Evolutionary conservation across 1,284 basidiomycete species (phyloP), one percentile per base, ranked within the genome.

Genomic region (Taiwanofungus camphoratus): DNA sequence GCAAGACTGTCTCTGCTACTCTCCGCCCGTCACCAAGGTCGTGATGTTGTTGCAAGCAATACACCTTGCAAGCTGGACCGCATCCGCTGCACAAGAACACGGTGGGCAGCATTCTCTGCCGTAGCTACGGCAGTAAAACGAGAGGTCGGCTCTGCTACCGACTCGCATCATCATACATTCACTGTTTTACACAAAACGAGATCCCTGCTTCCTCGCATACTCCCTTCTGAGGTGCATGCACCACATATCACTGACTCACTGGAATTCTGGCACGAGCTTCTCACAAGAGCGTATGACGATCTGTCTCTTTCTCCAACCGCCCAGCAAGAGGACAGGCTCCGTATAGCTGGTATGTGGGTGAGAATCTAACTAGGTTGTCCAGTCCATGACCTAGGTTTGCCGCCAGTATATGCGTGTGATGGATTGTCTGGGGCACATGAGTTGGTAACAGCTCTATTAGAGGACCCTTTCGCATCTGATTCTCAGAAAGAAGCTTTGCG

Each of bases 401-500:
- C 29, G 36, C 2, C 46, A 83, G 83, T 86, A 4, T 76, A 70
- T 52, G 73, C 74, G 6, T 54, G 72, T 39, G 75, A 80, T 56
- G 61, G 73, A 50, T 69, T 63, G 57, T 68, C 79, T 13, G 66
- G 65, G 30, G 67, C 76, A 6, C 60, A 64, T 36, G 73, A 79
- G 30, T 60, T 87, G 2, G 72, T 87, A n/a, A 74, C 75, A 3
- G 80, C 81, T 3, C 63, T 87, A 15, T 62, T 87, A n/a, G 73
- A 80, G 39, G 77, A 85, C 42, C 83, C 82, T 8, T 73, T 87
- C 48, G 67, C 69, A 2, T 74, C 76, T 9, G 71, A 77, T 44
- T 53, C 59, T 12, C 67, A 73, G 45, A 69, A 64, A 34, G 36
- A 46, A 33, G 53, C 52, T 13, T 54, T 79, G 38, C 69, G 67